Evolutionary conservation across 2,329 filamentous ascomycete species (phyloP).

Genomic region (Fusarium sambucinum): DNA sequence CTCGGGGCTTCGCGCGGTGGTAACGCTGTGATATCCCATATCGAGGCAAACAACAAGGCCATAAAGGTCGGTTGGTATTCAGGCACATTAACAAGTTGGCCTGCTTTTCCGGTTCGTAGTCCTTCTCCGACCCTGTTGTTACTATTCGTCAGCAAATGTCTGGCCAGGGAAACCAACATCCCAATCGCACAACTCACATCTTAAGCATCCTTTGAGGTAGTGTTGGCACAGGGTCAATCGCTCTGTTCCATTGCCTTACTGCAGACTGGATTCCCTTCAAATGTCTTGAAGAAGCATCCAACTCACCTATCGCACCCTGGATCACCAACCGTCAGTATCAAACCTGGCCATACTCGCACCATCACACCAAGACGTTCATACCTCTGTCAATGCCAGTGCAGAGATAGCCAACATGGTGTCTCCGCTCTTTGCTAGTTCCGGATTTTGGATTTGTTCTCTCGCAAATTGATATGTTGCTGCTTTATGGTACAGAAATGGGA

Average conservation of each 20-base stretch:
- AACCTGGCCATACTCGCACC: not conserved
- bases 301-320: constrained; percentile 58
- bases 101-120: constrained; percentile 55
- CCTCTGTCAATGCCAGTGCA: constrained; percentile 59
- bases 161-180: not conserved
- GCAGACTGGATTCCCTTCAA: constrained; percentile 55
- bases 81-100: constrained; percentile 56
- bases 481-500: constrained; percentile 61
- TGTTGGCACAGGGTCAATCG: constrained; percentile 38
- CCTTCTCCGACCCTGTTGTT: constrained; percentile 56
- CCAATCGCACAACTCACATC: constrained; percentile 23
- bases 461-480: constrained; percentile 61
- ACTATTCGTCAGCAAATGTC: constrained; percentile 23
- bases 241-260: constrained; percentile 40
- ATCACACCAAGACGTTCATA: constrained; percentile 38
- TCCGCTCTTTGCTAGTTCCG: constrained; percentile 55
- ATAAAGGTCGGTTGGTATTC: constrained; percentile 61
- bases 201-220: constrained; percentile 59
- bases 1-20: constrained; percentile 52
- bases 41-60: constrained; percentile 58
- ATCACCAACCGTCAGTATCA: constrained; percentile 24
- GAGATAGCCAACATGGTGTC: constrained; percentile 60
- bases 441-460: constrained; percentile 56
- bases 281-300: constrained; percentile 59
- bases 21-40: constrained; percentile 56